Evolutionary conservation across 306 rosid species (phyloP).

Genomic region (Spatholobus suberectus): DNA sequence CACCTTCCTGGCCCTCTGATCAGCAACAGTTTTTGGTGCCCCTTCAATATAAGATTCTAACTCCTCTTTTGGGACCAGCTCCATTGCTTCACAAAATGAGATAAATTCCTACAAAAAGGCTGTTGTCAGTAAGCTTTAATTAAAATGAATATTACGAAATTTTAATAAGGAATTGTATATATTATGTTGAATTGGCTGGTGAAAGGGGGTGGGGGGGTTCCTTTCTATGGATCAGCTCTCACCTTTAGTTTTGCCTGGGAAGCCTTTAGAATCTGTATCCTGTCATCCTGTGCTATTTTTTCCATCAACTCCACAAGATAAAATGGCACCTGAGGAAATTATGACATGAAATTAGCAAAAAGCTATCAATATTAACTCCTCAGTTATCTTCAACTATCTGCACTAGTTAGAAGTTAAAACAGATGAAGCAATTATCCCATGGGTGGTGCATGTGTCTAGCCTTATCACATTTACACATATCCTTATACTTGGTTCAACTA

Average conservation of each 20-base stretch:
- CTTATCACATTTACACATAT: conserved; percentile 14
- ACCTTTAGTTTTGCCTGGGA: conserved; percentile 90
- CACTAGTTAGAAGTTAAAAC: neutral
- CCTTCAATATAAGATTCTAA: conserved; percentile 58
- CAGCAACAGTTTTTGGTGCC: conserved; percentile 63
- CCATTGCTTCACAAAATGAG: conserved; percentile 91
- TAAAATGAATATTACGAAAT: neutral
- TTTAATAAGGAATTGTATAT: neutral
- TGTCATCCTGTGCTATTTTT: conserved; percentile 74
- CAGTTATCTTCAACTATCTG: conserved; percentile 5
- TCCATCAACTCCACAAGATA: conserved; percentile 93
- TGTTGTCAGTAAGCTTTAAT: conserved; percentile 22
- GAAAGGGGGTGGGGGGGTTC: neutral
- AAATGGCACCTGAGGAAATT: conserved; percentile 73
- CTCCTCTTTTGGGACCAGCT: conserved; percentile 86
- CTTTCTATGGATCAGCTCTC: conserved; percentile 18
- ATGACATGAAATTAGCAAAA: conserved; percentile 4
- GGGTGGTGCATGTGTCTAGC: conserved; percentile 12
- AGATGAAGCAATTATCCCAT: conserved; percentile 7
- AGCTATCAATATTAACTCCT: neutral
- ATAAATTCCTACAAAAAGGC: conserved; percentile 68
- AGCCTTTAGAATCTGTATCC: conserved; percentile 73
- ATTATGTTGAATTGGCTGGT: neutral
- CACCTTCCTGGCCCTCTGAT: conserved; percentile 93
- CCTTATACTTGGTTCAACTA: conserved; percentile 1